Percentiles rank a stretch among this genome's conserved stretches.
Evolutionary conservation across 345 rosid genomes (phyloP).

Genomic region (Rhodamnia argentea): DNA sequence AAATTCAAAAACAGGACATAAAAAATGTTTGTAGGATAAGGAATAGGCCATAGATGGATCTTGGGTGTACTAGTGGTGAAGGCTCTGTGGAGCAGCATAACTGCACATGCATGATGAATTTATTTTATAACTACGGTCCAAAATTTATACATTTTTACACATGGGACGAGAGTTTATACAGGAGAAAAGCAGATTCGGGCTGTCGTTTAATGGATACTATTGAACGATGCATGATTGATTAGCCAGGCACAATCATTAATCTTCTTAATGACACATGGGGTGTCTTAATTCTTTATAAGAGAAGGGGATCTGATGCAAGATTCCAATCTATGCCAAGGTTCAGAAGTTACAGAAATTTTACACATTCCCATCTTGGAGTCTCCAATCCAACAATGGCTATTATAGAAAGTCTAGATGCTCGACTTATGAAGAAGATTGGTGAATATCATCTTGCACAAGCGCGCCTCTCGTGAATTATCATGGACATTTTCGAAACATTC

Average conservation of each 20-base stretch:
- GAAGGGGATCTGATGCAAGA: background rate
- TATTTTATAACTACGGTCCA: background rate
- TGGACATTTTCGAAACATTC: background rate
- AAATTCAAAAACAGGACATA: background rate
- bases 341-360: background rate
- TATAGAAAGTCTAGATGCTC: background rate
- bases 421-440: background rate
- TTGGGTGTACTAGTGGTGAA: background rate
- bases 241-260: background rate
- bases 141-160: background rate
- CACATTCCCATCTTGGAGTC: no score
- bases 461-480: background rate
- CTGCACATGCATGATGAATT: background rate
- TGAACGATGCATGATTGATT: background rate
- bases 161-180: background rate
- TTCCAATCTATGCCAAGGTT: background rate
- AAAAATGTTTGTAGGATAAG: background rate
- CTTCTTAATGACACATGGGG: constrained; percentile 17
- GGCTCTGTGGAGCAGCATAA: background rate
- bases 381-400: no score
- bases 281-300: constrained; percentile 7
- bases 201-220: background rate
- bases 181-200: background rate
- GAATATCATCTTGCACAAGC: background rate
- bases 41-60: background rate